Base-by-base conservation (phyloP, 2,329 filamentous ascomycete genomes). In the Didymella pomorum region DNA sequence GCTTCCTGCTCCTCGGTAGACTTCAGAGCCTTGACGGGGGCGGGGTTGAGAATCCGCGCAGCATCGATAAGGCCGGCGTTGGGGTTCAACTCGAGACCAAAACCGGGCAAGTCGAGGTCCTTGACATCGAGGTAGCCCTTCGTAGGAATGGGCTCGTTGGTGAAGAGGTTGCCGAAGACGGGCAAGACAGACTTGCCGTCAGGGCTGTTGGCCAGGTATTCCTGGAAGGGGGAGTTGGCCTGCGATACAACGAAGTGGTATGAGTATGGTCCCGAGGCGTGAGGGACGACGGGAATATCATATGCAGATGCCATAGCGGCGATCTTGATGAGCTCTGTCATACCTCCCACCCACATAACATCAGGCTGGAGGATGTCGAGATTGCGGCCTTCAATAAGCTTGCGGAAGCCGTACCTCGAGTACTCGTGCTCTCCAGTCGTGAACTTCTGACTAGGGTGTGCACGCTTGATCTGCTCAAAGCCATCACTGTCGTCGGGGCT, bases 171-270 rank as follows among this genome's bases (percentile, higher is more conserved):
- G 33, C 93, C 93, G 77, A 97, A 97, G 7, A 97, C 93, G 2
- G 93, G 93, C 62, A 94, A 81, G 18, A 97, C 93, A 62, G 88
- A 93, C 81, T 92, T 91, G 47, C 93, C 93, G 70, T 97, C 93
- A 0, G 93, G 87, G 2, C 92, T 96, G 80, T 97, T 97, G 67
- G 93, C 93, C 23, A 97, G 85, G 73, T 97, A 97, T 79, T 97
- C 93, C 78, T 97, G 93, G 84, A 97, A 97, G 5, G 93, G 93
- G 14, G 90, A 91, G 80, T 97, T 96, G 63, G 91, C 87, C 79
- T 97, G 93, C 43, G 92, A 96, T 61, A 97, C 89, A 65, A 97
- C 93, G 74, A 96, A 97, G 79, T 97, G 93, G 79, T 97, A 97
- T 71, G 91, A 95, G 81, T 97, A 97, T 3, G 93, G 91, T 1